Conservation (phyloP, 495 filamentous ascomycete species). For the Aspergillus leporis region DNA sequence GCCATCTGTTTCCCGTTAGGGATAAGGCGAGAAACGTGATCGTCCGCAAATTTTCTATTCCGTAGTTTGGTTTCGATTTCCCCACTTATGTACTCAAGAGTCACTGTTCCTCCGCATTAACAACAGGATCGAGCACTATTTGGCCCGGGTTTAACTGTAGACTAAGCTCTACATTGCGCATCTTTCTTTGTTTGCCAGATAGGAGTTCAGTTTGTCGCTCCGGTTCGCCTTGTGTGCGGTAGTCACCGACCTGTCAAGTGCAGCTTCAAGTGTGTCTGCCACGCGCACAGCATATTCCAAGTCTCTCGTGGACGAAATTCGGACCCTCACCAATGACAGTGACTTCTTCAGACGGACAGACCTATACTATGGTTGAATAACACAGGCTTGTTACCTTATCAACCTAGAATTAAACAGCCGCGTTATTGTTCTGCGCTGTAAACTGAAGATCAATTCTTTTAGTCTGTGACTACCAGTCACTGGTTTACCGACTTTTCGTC, state of each 20-base stretch:
- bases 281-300: neutral
- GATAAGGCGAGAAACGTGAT: too few species aligned
- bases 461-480: neutral
- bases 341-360: neutral
- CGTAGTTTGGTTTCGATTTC: too few species aligned
- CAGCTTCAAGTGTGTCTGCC: neutral
- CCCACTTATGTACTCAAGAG: too few species aligned
- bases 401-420: neutral
- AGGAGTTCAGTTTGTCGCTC: too few species aligned
- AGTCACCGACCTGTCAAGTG: neutral
- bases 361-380: constrained; percentile 47
- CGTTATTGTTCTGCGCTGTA: neutral
- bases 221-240: neutral
- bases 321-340: constrained; percentile 24
- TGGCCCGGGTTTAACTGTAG: too few species aligned
- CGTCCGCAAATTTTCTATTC: too few species aligned
- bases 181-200: neutral
- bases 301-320: neutral
- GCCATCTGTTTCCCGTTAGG: neutral
- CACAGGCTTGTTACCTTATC: constrained; percentile 29
- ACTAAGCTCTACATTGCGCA: neutral
- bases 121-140: too few species aligned
- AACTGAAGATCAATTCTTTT: neutral
- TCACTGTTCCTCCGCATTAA: too few species aligned
- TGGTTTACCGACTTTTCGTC: neutral